A percentile compares a stretch with the other conserved stretches of the same genome.
phyloP scores from a whole-genome alignment of 441 rosid species.

The Brassica hybrid region DNA sequence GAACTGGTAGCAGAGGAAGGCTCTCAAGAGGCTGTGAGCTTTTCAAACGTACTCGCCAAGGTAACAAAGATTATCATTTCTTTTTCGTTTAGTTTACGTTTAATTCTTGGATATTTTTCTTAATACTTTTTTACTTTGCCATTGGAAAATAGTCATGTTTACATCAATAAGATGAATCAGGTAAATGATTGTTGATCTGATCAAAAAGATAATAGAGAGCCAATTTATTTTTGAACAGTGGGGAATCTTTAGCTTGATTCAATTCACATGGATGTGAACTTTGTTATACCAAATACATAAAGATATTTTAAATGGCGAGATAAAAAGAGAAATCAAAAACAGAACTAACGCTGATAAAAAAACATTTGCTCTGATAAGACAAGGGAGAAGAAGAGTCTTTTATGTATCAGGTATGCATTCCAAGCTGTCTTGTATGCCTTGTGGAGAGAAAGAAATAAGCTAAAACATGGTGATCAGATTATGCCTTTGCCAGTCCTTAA shows the following conservation, averaged over 20 bases:
- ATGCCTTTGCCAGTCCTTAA: too few relatives aligned
- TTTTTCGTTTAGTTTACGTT: neutral
- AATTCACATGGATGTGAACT: slow-evolving; percentile 41
- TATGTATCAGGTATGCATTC: too few relatives aligned
- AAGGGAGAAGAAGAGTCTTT: slow-evolving; percentile 19
- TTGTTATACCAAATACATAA: slow-evolving; percentile 40
- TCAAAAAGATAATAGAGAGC: slow-evolving; percentile 39
- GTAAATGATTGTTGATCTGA: slow-evolving; percentile 49
- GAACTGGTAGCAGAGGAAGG: slow-evolving; percentile 76
- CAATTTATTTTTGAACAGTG: slow-evolving; percentile 55
- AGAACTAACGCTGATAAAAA: slow-evolving; percentile 21
- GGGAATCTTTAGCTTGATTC: slow-evolving; percentile 39
- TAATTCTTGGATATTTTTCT: slow-evolving; percentile 9
- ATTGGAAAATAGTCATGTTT: slow-evolving; percentile 85
- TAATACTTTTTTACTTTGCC: slow-evolving; percentile 37
- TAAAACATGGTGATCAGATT: too few relatives aligned
- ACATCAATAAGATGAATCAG: slow-evolving; percentile 77
- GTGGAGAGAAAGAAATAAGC: too few relatives aligned
- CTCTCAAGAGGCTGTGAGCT: slow-evolving; percentile 85
- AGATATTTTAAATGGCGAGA: slow-evolving; percentile 34
- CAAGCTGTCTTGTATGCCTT: too few relatives aligned
- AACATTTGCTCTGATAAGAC: slow-evolving; percentile 28
- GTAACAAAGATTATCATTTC: slow-evolving; percentile 33
- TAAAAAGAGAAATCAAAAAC: slow-evolving; percentile 42
- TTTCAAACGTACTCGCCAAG: slow-evolving; percentile 87